Percentiles rank a stretch among this genome's conserved stretches.
phyloP scores from a whole-genome alignment of 192 early-diverging fungal genomes.

The Allomyces macrogynus region DNA sequence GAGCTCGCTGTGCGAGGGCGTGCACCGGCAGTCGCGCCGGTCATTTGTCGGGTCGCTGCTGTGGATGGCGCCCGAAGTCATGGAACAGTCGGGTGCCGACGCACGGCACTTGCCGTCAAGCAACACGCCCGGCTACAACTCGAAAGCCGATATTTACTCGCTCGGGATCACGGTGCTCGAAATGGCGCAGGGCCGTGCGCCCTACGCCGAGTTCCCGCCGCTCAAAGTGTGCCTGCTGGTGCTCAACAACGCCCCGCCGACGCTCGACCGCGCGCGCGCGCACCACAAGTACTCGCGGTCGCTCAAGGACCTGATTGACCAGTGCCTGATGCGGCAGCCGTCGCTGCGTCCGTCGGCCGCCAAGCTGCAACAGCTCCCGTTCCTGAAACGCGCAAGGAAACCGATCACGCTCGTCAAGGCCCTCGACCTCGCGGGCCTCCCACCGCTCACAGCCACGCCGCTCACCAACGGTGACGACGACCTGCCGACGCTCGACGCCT shows the following conservation, averaged over 20 bases:
- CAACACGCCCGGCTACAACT: slow-evolving; percentile 12
- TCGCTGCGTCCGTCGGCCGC: slow-evolving; percentile 19
- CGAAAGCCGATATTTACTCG: slow-evolving; percentile 33
- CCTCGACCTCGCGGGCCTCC: no score
- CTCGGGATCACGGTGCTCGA: slow-evolving; percentile 37
- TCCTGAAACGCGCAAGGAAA: slow-evolving; percentile 1
- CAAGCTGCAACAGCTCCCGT: background rate
- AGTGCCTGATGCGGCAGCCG: slow-evolving; percentile 58
- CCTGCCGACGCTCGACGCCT: no score
- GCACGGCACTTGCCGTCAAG: no score
- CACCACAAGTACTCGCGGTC: slow-evolving; percentile 50
- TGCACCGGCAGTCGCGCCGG: slow-evolving; percentile 24
- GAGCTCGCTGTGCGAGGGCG: background rate
- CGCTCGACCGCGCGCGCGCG: slow-evolving; percentile 49
- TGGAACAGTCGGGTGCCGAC: slow-evolving; percentile 15
- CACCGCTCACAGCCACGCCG: no score
- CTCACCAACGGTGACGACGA: no score
- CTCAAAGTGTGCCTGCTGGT: slow-evolving; percentile 13
- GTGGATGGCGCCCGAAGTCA: slow-evolving; percentile 37
- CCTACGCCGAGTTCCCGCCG: slow-evolving; percentile 32
- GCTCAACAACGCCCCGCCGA: slow-evolving; percentile 65
- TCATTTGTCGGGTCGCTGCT: slow-evolving; percentile 16
- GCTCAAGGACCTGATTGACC: slow-evolving; percentile 76
- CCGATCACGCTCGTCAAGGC: no score
- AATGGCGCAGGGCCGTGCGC: slow-evolving; percentile 27